Conservation (phyloP, 305 asterid genomes). For the Solanum aculeatissimum region DNA sequence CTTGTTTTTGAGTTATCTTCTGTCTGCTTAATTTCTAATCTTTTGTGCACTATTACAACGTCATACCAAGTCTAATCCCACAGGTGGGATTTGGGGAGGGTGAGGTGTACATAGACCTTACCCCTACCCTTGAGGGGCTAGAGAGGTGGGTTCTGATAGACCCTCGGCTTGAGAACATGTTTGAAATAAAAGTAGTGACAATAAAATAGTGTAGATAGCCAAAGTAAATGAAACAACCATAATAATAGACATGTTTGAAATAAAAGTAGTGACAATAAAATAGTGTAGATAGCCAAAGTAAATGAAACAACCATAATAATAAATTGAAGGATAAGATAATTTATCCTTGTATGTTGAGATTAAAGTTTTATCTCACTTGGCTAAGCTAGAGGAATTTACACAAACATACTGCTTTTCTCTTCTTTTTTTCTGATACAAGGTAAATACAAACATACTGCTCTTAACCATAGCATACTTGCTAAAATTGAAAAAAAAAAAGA, state of each 20-base stretch:
- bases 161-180: not conserved
- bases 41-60: not conserved
- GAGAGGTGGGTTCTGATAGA: not conserved
- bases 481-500: not conserved
- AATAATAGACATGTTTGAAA: not conserved
- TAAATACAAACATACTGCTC: not conserved
- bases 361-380: not conserved
- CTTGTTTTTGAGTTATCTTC: not conserved
- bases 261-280: not conserved
- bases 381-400: not conserved
- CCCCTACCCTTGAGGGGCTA: not conserved
- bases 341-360: not conserved
- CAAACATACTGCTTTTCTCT: not conserved
- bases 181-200: not conserved
- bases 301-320: not conserved
- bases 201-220: not conserved
- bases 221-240: not conserved
- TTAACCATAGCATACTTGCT: not conserved
- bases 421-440: not conserved
- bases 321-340: not conserved
- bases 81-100: not conserved
- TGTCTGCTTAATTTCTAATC: not conserved
- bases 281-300: not conserved
- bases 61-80: not conserved
- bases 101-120: not conserved